phyloP scores from a whole-genome alignment of 2,329 filamentous ascomycete genomes.

The Microdochium nivale region DNA sequence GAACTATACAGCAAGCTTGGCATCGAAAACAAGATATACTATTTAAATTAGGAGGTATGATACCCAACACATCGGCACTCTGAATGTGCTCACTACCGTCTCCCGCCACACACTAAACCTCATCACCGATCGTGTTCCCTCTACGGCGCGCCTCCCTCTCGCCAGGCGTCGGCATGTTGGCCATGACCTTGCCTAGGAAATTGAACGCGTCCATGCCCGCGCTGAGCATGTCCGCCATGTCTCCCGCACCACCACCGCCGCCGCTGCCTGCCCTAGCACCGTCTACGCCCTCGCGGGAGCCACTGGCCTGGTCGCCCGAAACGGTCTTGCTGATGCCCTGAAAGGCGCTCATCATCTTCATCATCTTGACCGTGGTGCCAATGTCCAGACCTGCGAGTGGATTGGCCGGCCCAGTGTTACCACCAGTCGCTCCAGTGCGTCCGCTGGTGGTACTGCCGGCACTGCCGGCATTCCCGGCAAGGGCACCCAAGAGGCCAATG shows the following conservation, averaged over 20 bases:
- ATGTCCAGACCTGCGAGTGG: neutral
- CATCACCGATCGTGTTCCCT: too few relatives aligned
- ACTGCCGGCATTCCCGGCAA: neutral
- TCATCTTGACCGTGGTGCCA: neutral
- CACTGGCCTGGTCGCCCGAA: neutral
- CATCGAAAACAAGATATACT: too few relatives aligned
- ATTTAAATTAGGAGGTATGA: too few relatives aligned
- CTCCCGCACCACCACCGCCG: neutral
- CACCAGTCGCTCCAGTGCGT: neutral
- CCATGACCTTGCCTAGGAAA: neutral
- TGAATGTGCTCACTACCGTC: too few relatives aligned
- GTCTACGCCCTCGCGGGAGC: neutral
- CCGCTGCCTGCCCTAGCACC: neutral
- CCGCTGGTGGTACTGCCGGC: neutral
- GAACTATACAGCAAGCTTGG: too few relatives aligned
- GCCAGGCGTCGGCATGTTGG: neutral
- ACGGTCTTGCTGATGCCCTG: neutral
- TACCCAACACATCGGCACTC: too few relatives aligned
- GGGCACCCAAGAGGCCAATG: neutral
- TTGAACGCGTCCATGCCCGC: neutral
- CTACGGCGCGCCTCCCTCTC: too few relatives aligned
- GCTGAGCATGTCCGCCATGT: neutral
- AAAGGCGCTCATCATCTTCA: neutral
- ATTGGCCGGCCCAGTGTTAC: neutral
- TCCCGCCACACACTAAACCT: too few relatives aligned